Conservation (phyloP, 208 protist genomes). For the Naegleria lovaniensis region DNA sequence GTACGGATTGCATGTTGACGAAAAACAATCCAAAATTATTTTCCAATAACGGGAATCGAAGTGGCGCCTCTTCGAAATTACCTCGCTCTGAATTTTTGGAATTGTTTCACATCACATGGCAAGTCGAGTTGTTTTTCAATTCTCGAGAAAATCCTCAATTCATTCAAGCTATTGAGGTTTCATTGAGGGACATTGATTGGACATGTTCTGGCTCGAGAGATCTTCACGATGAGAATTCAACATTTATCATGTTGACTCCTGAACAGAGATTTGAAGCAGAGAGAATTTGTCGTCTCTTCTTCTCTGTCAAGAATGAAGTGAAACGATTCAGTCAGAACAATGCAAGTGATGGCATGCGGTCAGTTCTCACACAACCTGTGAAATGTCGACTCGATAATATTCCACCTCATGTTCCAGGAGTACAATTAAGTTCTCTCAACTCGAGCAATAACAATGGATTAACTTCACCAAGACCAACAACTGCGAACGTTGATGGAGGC, state of each 20-base stretch:
- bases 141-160: neutral
- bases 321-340: neutral
- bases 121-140: neutral
- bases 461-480: neutral
- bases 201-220: neutral
- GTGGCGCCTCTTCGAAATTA: too few species aligned
- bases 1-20: neutral
- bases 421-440: neutral
- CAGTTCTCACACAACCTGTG: neutral
- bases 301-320: neutral
- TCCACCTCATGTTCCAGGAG: neutral
- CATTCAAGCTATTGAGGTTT: neutral
- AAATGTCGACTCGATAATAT: neutral
- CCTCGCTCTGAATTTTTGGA: neutral
- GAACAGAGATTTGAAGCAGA: neutral
- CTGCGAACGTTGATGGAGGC: neutral
- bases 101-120: neutral
- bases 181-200: neutral
- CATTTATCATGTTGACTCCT: neutral
- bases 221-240: neutral
- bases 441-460: neutral
- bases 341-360: neutral
- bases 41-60: too few species aligned
- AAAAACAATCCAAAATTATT: neutral
- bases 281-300: neutral